phyloP scores from a whole-genome alignment of 352 stramenopile species.

The Globisporangium okanoganense region DNA sequence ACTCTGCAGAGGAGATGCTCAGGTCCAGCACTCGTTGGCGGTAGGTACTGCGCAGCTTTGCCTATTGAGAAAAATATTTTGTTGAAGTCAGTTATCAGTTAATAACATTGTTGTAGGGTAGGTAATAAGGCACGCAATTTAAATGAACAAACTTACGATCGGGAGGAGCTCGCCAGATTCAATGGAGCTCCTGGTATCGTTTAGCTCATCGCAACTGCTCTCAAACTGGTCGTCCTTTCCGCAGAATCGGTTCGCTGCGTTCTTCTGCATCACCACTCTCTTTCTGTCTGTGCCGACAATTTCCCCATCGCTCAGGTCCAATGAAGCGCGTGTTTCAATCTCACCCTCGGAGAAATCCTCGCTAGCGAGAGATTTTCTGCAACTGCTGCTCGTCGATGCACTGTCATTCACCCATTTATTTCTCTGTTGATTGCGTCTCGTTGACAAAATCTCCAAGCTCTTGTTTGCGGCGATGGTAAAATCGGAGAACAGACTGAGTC shows the following conservation, averaged over 20 bases:
- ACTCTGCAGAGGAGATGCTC: conserved; percentile 33
- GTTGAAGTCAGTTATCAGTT: background rate
- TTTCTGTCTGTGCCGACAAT: conserved; percentile 34
- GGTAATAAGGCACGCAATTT: background rate
- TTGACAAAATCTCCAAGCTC: background rate
- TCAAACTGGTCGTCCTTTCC: background rate
- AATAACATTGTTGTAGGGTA: background rate
- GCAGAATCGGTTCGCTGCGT: conserved; percentile 8
- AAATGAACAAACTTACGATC: conserved; percentile 21
- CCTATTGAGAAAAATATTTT: conserved; percentile 8
- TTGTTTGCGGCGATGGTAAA: background rate
- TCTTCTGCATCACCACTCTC: conserved; percentile 25
- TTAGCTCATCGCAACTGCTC: background rate
- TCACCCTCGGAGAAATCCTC: conserved; percentile 45
- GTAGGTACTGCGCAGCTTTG: conserved; percentile 14
- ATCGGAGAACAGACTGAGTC: background rate
- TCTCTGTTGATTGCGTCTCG: background rate
- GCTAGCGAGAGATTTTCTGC: conserved; percentile 25
- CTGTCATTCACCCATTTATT: background rate
- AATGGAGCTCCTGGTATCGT: conserved; percentile 25
- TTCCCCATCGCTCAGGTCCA: conserved; percentile 67
- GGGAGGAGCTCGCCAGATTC: conserved; percentile 54
- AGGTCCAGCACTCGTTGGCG: conserved; percentile 15
- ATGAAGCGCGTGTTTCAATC: conserved; percentile 14
- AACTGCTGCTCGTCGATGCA: conserved; percentile 16